These are phyloP conservation scores for Cordyceps cicadae DNA, from an alignment of 2,329 filamentous ascomycete species.

Conservation along the genomic window DNA sequence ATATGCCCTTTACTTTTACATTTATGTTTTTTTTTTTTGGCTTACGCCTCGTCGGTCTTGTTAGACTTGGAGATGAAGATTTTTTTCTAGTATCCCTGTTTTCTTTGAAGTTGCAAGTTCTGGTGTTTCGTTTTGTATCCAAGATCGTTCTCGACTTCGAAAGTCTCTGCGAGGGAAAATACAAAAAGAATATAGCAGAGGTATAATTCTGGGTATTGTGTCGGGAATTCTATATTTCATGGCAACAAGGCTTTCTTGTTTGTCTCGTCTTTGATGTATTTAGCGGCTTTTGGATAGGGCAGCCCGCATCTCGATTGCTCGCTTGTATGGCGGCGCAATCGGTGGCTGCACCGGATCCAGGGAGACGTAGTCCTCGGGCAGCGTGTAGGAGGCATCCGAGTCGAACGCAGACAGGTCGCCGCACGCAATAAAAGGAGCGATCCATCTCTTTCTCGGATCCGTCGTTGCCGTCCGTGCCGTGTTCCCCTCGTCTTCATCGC, in stretches of 20 bases:
- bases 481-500: constrained; percentile 22
- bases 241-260: background rate
- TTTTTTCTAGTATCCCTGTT: background rate
- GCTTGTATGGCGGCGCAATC: constrained; percentile 90
- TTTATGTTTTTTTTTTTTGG: background rate
- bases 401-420: constrained; percentile 92
- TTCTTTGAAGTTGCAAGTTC: background rate
- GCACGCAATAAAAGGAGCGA: constrained; percentile 94
- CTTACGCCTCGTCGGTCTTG: background rate
- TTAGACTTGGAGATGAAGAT: background rate
- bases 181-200: background rate
- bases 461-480: constrained; percentile 17
- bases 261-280: constrained; percentile 14
- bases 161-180: background rate
- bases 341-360: constrained; percentile 91
- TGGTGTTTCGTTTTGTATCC: background rate
- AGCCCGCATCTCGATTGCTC: constrained; percentile 65
- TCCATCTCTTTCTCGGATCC: constrained; percentile 56
- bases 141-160: background rate
- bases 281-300: constrained; percentile 24
- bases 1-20: background rate
- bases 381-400: constrained; percentile 85
- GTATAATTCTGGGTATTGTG: background rate
- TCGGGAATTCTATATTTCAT: background rate
- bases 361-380: constrained; percentile 78